Base-by-base conservation (phyloP, 768 basidiomycete species). In the Russula brevipes region DNA sequence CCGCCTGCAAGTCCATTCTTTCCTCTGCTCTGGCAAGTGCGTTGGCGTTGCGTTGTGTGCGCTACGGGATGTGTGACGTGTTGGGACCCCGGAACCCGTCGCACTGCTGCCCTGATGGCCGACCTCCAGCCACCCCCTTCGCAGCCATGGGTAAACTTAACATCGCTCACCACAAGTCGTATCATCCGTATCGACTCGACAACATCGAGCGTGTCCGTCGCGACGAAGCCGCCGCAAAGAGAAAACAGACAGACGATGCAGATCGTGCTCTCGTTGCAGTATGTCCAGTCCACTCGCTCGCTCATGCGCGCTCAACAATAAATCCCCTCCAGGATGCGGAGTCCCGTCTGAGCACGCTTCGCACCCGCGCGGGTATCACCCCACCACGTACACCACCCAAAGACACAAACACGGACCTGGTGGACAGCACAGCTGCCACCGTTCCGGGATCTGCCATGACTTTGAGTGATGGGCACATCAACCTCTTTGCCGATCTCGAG, bases 121-220 rank as follows among this genome's bases (percentile, higher is more conserved):
- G 62, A 24, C 57, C 63, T 51, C 35, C 51, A 60, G 60, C 11
- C 51, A 64, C 58, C 44, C 6, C 35, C 9, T 8, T 39, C 35
- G 33, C 57, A 4, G 16, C 51, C 16, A 91, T 91, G 90, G 90
- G 89, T 33, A 90, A 90, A 70, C 81, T 93, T 30, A 91, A 91
- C 72, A 92, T 93, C 72, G 91, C 91, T 12, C 91, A 93, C 73
- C 91, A 92, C 78, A 94, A 94, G 72, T 91, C 89, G 1, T 93
- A 93, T 73, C 91, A 94, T 67, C 91, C 91, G 0, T 93, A 93
- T 71, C 77, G 91, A 44, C 75, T 85, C 47, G 91, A 94, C 72
- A 94, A 94, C 70, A 89, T 93, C 63, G 89, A 91, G 62, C 82
- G 82, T 19, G 89, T 94, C 1, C 77, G 85, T n/a, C 75, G 71